Base-by-base conservation (phyloP, 495 filamentous ascomycete genomes). In the Penicillium coffeae region DNA sequence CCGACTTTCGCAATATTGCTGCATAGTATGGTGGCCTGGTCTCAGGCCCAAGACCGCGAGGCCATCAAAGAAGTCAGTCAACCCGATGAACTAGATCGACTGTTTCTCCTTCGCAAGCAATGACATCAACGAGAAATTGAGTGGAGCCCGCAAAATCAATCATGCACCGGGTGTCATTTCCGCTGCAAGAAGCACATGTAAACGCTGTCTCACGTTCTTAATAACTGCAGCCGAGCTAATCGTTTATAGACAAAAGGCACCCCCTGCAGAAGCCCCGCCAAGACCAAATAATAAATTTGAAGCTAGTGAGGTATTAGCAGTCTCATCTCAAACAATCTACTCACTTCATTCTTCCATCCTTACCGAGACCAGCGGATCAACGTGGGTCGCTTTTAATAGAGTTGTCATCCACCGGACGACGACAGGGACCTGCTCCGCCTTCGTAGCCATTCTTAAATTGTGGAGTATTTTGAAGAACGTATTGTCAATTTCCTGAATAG, bases 281-380 rank as follows among this genome's bases (percentile, higher is more conserved):
- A 30, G 25, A 30, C 10, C 25, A 30, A 30, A 30, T 30, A 30
- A 30, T 30, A 30, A 30, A 30, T 30, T 10, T 30, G 25, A 30
- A 30, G 25, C 25, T 30, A 30, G 25, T 30, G 25, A 10, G 25
- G 5, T 30, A 10, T 30, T 30, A 30, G 25, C 4, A 5, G 25
- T 10, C 14, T 41, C 16, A n/a, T 21, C 19, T 13, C 2, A 20
- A 41, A 21, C 19, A 41, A 13, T 9, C 13, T 21, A 20, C 14
- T 42, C 20, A 27, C 13, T 27, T 30, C 14, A 9, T 8, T 18
- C 13, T 45, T 34, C 33, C 19, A 13, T 18, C 18, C 40, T 27
- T 33, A 43, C 40, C 3, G 40, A 43, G 22, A 43, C 9, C 15
- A 43, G 16, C 30, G 40, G 40, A 32, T 43, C 25, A 15, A 43